A percentile compares a stretch with the other conserved stretches of the same genome.
Evolutionary conservation across 495 filamentous ascomycete genomes (phyloP).

Genomic region (Aspergillus cavernicola): DNA sequence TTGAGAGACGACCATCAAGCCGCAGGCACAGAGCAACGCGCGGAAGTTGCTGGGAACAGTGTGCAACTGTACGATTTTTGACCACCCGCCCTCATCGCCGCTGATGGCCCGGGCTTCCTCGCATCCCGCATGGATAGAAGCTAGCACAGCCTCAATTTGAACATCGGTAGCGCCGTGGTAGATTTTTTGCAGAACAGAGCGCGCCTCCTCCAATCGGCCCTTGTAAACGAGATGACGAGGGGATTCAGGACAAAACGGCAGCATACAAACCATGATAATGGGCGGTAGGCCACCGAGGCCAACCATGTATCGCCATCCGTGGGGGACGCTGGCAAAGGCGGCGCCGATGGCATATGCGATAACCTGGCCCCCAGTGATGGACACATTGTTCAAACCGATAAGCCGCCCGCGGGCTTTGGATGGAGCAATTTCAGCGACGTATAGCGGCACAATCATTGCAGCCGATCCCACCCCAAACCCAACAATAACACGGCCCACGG

Average conservation of each 20-base stretch:
- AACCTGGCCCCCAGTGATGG: conserved; percentile 52
- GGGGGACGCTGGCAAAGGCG: conserved; percentile 43
- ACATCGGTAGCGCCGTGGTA: conserved; percentile 33
- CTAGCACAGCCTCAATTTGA: conserved; percentile 38
- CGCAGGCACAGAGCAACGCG: conserved; percentile 48
- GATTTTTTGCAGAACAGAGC: conserved; percentile 32
- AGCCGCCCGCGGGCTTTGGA: conserved; percentile 51
- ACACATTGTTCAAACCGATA: conserved; percentile 55
- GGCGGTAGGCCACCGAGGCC: conserved; percentile 50
- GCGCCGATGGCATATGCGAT: conserved; percentile 52
- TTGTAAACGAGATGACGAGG: conserved; percentile 51
- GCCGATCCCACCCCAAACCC: conserved; percentile 55
- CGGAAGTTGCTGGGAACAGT: conserved; percentile 44
- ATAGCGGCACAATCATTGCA: conserved; percentile 45
- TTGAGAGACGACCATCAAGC: conserved; percentile 47
- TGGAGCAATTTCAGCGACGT: conserved; percentile 48
- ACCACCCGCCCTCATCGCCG: conserved; percentile 29
- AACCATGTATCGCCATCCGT: conserved; percentile 54
- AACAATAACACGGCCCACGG: conserved; percentile 47
- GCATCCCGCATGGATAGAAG: conserved; percentile 32
- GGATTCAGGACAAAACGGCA: conserved; percentile 51
- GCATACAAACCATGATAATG: conserved; percentile 37
- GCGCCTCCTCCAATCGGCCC: conserved; percentile 37
- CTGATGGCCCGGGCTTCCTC: conserved; percentile 34
- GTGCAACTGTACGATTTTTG: conserved; percentile 45